These are phyloP conservation scores for Xylariaceae sp. DNA, from an alignment of 2,329 filamentous ascomycete genomes.

Conservation along the genomic window DNA sequence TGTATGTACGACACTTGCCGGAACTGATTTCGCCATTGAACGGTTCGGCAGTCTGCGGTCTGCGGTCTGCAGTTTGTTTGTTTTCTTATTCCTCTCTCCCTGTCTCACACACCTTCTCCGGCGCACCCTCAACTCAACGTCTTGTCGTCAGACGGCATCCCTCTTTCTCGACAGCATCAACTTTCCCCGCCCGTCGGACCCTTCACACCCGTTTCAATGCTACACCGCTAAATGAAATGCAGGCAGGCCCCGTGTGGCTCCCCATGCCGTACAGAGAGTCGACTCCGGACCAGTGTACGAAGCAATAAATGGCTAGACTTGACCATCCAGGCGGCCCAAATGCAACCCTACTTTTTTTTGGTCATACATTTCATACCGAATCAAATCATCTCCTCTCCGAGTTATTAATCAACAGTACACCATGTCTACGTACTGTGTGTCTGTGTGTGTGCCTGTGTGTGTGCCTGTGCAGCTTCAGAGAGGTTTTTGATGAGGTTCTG, in stretches of 20 bases:
- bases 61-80: neutral
- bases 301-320: slow-evolving; percentile 9
- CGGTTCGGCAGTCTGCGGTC: slow-evolving; percentile 6
- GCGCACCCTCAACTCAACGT: neutral
- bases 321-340: slow-evolving; percentile 17
- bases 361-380: slow-evolving; percentile 8
- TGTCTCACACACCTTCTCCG: slow-evolving; percentile 1
- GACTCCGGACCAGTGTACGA: slow-evolving; percentile 15
- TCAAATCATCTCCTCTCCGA: neutral
- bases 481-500: too few species aligned
- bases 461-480: too few species aligned
- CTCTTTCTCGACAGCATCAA: neutral
- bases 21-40: neutral
- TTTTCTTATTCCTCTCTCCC: neutral
- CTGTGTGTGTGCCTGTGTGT: neutral
- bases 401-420: neutral
- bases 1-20: slow-evolving; percentile 5
- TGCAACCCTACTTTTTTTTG: slow-evolving; percentile 11
- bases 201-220: slow-evolving; percentile 6
- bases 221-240: slow-evolving; percentile 17
- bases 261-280: slow-evolving; percentile 10
- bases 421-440: neutral
- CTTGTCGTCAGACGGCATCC: neutral
- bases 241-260: slow-evolving; percentile 12
- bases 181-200: neutral